Percentiles rank a stretch among this genome's conserved stretches.
These are phyloP conservation scores for Hansenula lynferdii DNA, from an alignment of 1,139 yeast genomes.

Conservation along the genomic window DNA sequence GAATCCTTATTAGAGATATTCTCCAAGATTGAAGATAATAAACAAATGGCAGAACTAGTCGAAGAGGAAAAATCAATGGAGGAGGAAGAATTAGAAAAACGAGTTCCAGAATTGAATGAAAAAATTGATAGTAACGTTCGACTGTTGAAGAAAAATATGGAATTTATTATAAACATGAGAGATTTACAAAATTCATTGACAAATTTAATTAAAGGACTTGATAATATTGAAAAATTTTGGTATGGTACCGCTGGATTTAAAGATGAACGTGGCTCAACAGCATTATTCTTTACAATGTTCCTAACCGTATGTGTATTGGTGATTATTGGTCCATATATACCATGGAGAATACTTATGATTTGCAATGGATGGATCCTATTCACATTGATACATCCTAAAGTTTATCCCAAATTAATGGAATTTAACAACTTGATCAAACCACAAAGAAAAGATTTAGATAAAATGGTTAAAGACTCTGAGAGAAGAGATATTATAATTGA, in stretches of 20 bases:
- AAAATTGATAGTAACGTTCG: conserved; percentile 15
- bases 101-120: conserved; percentile 18
- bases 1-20: conserved; percentile 50
- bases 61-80: conserved; percentile 17
- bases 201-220: conserved; percentile 46
- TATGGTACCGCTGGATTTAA: conserved; percentile 67
- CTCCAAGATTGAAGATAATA: conserved; percentile 26
- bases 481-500: conserved; percentile 56
- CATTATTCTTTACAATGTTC: conserved; percentile 41
- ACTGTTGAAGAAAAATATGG: conserved; percentile 28
- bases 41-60: conserved; percentile 9
- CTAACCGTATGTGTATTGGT: conserved; percentile 38
- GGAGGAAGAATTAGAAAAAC: conserved; percentile 15
- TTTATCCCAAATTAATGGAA: conserved; percentile 30
- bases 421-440: conserved; percentile 17
- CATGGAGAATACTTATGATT: conserved; percentile 61
- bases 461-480: conserved; percentile 31
- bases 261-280: conserved; percentile 65
- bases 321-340: conserved; percentile 57
- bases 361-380: conserved; percentile 52
- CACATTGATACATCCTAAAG: conserved; percentile 51
- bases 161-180: conserved; percentile 34
- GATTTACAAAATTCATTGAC: conserved; percentile 52
- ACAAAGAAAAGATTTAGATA: conserved; percentile 20
- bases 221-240: conserved; percentile 50